These are phyloP conservation scores for Hansenula lynferdii DNA, from an alignment of 1,139 yeast genomes.

Conservation along the genomic window DNA sequence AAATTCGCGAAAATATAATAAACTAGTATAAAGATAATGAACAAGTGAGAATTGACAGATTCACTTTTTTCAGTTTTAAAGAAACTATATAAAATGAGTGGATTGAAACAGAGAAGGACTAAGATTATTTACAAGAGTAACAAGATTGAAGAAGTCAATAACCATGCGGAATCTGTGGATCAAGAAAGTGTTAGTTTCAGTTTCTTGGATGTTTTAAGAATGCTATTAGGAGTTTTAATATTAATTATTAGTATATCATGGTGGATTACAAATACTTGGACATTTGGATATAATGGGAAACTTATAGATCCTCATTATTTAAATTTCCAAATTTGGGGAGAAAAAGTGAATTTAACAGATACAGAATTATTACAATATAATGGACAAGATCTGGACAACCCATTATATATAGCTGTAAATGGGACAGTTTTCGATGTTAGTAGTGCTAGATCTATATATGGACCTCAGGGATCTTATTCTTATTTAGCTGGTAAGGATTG, in stretches of 20 bases:
- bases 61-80: not conserved
- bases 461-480: conserved; percentile 59
- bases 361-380: conserved; percentile 45
- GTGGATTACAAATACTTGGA: conserved; percentile 12
- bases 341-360: conserved; percentile 34
- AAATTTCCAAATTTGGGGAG: conserved; percentile 21
- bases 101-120: not conserved
- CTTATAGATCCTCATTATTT: conserved; percentile 11
- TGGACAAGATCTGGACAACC: conserved; percentile 46
- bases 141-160: not conserved
- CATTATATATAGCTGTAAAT: conserved; percentile 60
- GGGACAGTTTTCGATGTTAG: conserved; percentile 72
- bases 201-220: conserved; percentile 25
- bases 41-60: too few species aligned
- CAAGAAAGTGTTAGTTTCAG: conserved; percentile 17
- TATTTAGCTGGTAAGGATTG: conserved; percentile 65
- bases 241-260: conserved; percentile 10
- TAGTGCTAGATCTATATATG: conserved; percentile 49
- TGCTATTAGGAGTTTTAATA: conserved; percentile 13
- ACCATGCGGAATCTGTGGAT: not conserved
- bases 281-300: conserved; percentile 16
- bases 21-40: too few species aligned
- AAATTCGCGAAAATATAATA: not conserved
- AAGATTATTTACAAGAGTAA: not conserved
- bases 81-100: not conserved